Base-by-base conservation (phyloP, 2,329 filamentous ascomycete genomes). In the Pseudogymnoascus verrucosus region DNA sequence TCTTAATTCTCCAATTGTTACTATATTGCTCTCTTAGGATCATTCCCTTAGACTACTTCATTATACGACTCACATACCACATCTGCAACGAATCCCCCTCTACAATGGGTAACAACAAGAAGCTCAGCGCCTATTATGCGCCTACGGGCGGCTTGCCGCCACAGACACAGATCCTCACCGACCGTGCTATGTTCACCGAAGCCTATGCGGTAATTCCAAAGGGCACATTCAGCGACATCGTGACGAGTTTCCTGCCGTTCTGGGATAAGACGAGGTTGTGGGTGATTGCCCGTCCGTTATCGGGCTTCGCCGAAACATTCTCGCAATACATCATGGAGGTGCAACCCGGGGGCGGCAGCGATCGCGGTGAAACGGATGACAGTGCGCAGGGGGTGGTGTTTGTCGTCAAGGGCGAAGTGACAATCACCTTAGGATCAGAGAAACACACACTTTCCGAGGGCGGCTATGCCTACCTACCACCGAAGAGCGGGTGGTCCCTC, bases 301-400 rank as follows among this genome's bases (percentile, higher is more conserved):
- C 59, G 16, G 59, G 59, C 7, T 61, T 61, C 59, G 59, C 59
- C 12, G 59, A 61, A 19, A 61, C 59, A 39, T 61, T 61, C 4
- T 61, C 59, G 2, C 59, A 61, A 37, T 61, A 61, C 59, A 61
- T 61, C 16, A 61, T 61, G 59, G 59, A 61, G 6, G 59, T 61
- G 34, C 59, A 61, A 42, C 59, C 59, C 7, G 59, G 59, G 12
- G 59, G 59, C 19, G 59, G 59, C 5, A 61, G 59, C 59, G 59
- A 61, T 7, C 59, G 59, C 23, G 59, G 34, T n/a, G 59, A 61
- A 42, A n/a, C 23, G n/a, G 59, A 61, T 28, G 39, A 19, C 34
- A 31, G 12, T 5, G 59, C 59, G 7, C 34, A 61, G 12, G 59
- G 59, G 12, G 59, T 61, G 34, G 16, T 61, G 12, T 61, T 61